Base-by-base conservation (phyloP, 805 yeast genomes). In the Teunomyces tritomae region DNA sequence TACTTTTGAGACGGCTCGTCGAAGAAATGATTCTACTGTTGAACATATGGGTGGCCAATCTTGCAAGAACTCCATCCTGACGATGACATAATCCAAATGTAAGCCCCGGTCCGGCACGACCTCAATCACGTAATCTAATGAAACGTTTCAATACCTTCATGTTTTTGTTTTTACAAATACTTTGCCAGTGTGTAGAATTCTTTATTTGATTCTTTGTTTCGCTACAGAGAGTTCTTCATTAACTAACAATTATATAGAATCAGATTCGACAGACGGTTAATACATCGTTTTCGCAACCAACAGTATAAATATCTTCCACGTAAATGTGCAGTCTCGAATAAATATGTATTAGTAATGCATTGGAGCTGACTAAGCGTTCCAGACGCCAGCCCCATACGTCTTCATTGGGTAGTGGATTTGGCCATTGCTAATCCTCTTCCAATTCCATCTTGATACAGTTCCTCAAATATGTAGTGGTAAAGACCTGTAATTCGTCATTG, bases 401-500 rank as follows among this genome's bases (percentile, higher is more conserved):
- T 20, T 20, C 24, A 20, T 5, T 1, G 24, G 24, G 2, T 4
- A 4, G 24, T 20, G 24, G 24, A 3, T 20, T 6, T 35, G 10
- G 27, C 20, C 13, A 37, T 24, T 16, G 14, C 37, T 27, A 37
- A 16, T 36, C 51, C 16, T 36, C 54, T 3, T 49, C 52, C 4
- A 42, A 48, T 16, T 57, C 61, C 8, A 59, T 61, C 44, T 59
- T 62, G 30, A 69, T 57, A 44, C 69, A 60, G 48, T 54, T 59
- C 34, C 73, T 57, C 36, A 70, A 58, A 46, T 59, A 67, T 11
- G 62, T 56, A 24, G 63, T 36, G 1, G 67, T 54, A 44, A 63
- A 62, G 5, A 52, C 50, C 37, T 54, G 62, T 30, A 67, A 53
- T 39, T 66, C 71, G 8, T 60, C 59, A 28, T 58, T 49, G 20